A percentile compares a stretch with the other conserved stretches of the same genome.
phyloP scores from a whole-genome alignment of 2,329 filamentous ascomycete species.

The Coniochaeta sp. region DNA sequence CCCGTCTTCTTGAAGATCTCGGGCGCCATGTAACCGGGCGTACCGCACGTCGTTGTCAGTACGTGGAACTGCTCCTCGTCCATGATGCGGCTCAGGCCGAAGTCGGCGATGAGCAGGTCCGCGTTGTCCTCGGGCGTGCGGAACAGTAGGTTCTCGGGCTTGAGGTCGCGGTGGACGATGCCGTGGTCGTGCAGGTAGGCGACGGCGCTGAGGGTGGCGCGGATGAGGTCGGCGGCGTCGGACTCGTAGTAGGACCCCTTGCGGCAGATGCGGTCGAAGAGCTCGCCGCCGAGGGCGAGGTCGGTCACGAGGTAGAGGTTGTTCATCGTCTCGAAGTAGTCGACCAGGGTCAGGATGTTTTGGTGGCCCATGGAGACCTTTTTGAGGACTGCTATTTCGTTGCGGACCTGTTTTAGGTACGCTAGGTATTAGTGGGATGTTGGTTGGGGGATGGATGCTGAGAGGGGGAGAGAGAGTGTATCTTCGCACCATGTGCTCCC shows the following conservation, averaged over 20 bases:
- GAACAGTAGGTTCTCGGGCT: slow-evolving; percentile 95
- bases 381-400: slow-evolving; percentile 96
- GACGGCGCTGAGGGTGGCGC: slow-evolving; percentile 91
- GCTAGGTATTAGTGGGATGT: neutral
- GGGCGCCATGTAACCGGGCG: slow-evolving; percentile 97
- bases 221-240: slow-evolving; percentile 90
- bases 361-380: slow-evolving; percentile 98
- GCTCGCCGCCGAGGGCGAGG: slow-evolving; percentile 88
- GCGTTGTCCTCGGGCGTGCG: slow-evolving; percentile 96
- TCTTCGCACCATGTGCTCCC: slow-evolving; percentile 84
- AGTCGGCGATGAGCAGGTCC: slow-evolving; percentile 93
- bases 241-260: slow-evolving; percentile 99
- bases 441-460: neutral
- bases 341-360: slow-evolving; percentile 94
- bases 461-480: neutral
- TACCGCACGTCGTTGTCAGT: slow-evolving; percentile 93
- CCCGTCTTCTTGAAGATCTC: slow-evolving; percentile 99
- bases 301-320: slow-evolving; percentile 98
- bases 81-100: slow-evolving; percentile 94
- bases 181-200: slow-evolving; percentile 98
- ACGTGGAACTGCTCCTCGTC: slow-evolving; percentile 98
- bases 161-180: slow-evolving; percentile 95
- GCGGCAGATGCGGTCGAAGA: slow-evolving; percentile 97
- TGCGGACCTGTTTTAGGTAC: slow-evolving; percentile 61
- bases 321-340: slow-evolving; percentile 99